Evolutionary conservation across 164 flowering plant species (phyloP).

Genomic region (Magnolia changhungtana): DNA sequence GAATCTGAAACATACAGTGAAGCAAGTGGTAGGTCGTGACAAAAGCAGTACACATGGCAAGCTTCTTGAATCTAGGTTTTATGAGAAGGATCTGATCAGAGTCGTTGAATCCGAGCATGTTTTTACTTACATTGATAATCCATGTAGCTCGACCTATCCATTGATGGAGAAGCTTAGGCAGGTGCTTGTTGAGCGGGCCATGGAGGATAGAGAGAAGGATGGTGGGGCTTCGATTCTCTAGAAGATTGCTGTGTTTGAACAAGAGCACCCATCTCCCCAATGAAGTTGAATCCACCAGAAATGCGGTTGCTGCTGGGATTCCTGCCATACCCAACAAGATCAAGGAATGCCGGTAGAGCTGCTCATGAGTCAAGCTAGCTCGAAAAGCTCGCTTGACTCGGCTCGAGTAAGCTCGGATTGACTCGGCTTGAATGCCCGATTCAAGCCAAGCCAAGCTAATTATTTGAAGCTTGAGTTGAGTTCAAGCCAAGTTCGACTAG

Average conservation of each 20-base stretch:
- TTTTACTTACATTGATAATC: constrained; percentile 43
- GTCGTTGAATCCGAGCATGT: constrained; percentile 37
- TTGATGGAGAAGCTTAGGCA: constrained; percentile 44
- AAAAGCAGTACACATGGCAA: constrained; percentile 31
- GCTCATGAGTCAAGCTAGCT: no score
- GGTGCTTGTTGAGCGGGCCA: constrained; percentile 40
- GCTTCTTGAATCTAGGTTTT: constrained; percentile 39
- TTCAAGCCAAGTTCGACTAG: no score
- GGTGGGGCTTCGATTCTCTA: constrained; percentile 22
- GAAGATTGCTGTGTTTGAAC: constrained; percentile 39
- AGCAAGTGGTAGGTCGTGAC: constrained; percentile 36
- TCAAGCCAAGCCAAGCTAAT: no score
- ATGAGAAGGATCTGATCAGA: constrained; percentile 42
- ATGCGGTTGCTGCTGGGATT: constrained; percentile 22
- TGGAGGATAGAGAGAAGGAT: constrained; percentile 22
- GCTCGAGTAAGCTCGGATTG: no score
- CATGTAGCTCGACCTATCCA: constrained; percentile 33
- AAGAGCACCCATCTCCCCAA: constrained; percentile 35
- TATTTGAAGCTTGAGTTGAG: no score
- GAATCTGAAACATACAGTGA: constrained; percentile 36
- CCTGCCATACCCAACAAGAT: constrained; percentile 29
- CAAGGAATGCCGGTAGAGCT: constrained; percentile 45
- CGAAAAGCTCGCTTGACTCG: no score
- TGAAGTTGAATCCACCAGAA: constrained; percentile 35
- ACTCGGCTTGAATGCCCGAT: no score